Evolutionary conservation across 2,329 filamentous ascomycete genomes (phyloP), one percentile per base, ranked within the genome.

Genomic region (Furcasterigmium sp.): DNA sequence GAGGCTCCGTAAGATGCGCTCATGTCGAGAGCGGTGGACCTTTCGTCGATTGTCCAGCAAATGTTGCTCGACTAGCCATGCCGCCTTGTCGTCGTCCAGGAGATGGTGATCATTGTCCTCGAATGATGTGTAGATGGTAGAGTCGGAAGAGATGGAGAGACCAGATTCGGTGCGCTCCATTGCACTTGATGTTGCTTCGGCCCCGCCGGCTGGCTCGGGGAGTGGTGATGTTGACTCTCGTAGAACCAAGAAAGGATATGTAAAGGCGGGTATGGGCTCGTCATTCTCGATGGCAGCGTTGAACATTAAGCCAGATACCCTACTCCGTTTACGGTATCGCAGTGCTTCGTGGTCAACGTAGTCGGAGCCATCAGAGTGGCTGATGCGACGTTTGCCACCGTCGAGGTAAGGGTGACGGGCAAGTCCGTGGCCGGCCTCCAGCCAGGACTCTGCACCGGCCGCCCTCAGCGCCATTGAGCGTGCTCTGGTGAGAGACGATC

Each of bases 1-100:
- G 39, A 83, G 69, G 20, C 72, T 71, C 46, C 72, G 71, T 17
- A 84, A 64, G 44, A 82, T 80, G 30, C 78, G 72, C 48, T 74
- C 75, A 43, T 78, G 72, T 41, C 72, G 72, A 19, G 76, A 76
- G 48, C 75, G 64, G 11, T 67, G 65, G 43, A 61, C 64, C 36
- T 70, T 65, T 18, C 72, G 68, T 15, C 64, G 64, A 47, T 68
- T 67, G 43, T 56, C 63, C 30, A 63, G 59, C 39, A 79, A 61
- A 47, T 78, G 70, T 17, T 64, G 59, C 36, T 65, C 63, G 9
- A 80, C 76, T n/a, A 69, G 56, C 39, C 60, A 59, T 3, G 74
- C 73, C 2, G 76, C 76, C 18, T 65, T 59, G 4, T 61, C 56
- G 50, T 80, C 76, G 37, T 66, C 63, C 14, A 70, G 51, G 13